These are phyloP conservation scores for Candida freyschussii DNA, from an alignment of 1,139 yeast genomes.

Conservation along the genomic window DNA sequence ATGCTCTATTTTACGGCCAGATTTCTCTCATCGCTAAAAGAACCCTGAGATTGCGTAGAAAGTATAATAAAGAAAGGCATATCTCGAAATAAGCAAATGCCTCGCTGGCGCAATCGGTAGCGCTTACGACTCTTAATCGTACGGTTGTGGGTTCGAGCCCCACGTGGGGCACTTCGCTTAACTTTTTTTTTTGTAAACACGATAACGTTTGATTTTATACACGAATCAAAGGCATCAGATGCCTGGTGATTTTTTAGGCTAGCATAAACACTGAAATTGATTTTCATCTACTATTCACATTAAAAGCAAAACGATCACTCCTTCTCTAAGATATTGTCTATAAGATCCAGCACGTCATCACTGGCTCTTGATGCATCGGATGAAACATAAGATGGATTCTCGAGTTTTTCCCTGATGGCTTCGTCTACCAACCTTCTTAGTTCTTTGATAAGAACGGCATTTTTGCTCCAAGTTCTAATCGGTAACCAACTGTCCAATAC, in stretches of 20 bases:
- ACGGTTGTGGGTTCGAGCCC: constrained; percentile 22
- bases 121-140: constrained; percentile 21
- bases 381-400: constrained; percentile 31
- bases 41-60: too few relatives aligned
- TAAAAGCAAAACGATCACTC: too few relatives aligned
- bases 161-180: constrained; percentile 19
- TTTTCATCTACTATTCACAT: too few relatives aligned
- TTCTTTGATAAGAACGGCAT: constrained; percentile 77
- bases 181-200: too few relatives aligned
- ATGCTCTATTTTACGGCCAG: too few relatives aligned
- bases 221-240: too few relatives aligned
- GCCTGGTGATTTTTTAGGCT: too few relatives aligned
- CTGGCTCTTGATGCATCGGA: constrained; percentile 18
- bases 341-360: constrained; percentile 30
- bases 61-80: too few relatives aligned
- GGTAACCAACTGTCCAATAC: constrained; percentile 79
- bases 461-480: constrained; percentile 86
- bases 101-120: constrained; percentile 20
- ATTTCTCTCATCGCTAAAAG: too few relatives aligned
- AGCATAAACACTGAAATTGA: too few relatives aligned
- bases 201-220: too few relatives aligned
- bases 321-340: constrained; percentile 27
- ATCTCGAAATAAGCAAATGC: too few relatives aligned
- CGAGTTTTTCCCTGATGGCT: constrained; percentile 56
- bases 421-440: constrained; percentile 62